Conservation (phyloP, 768 basidiomycete genomes). For the Pisolithus sp. region DNA sequence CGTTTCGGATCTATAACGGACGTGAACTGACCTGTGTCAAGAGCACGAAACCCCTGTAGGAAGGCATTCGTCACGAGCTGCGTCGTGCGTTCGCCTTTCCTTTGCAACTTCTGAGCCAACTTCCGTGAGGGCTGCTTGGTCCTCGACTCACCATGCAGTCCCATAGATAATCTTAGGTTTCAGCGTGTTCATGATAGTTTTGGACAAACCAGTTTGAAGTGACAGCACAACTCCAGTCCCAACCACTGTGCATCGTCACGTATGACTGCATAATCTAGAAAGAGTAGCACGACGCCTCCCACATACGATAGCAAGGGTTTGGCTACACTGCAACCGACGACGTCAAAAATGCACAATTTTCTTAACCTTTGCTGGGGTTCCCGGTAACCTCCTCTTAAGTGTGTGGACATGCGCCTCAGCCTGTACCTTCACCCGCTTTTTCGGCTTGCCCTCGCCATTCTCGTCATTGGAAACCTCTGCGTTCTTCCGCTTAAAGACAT, state of each 20-base stretch:
- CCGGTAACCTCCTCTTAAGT: constrained; percentile 27
- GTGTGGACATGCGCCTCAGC: constrained; percentile 38
- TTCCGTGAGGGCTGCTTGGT: background rate
- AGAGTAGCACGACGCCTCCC: background rate
- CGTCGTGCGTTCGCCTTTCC: constrained; percentile 74
- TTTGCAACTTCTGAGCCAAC: constrained; percentile 21
- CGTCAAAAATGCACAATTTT: constrained; percentile 45
- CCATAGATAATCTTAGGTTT: constrained; percentile 50
- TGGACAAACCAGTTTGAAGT: background rate
- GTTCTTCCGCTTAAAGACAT: constrained; percentile 62
- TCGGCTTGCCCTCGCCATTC: constrained; percentile 36
- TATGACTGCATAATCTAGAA: background rate
- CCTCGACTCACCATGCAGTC: constrained; percentile 47
- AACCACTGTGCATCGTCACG: no score
- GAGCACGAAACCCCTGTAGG: constrained; percentile 68
- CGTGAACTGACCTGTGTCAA: constrained; percentile 65
- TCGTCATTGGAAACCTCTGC: constrained; percentile 57
- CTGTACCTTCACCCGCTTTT: constrained; percentile 37
- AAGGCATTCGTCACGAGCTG: constrained; percentile 67
- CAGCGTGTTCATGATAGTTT: constrained; percentile 24
- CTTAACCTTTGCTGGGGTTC: constrained; percentile 27
- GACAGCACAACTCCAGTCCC: background rate
- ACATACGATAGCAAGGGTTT: no score
- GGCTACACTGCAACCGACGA: background rate
- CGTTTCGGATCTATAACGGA: background rate